Conservation (phyloP, 2,329 filamentous ascomycete species). For the Epichloe amarillans region DNA sequence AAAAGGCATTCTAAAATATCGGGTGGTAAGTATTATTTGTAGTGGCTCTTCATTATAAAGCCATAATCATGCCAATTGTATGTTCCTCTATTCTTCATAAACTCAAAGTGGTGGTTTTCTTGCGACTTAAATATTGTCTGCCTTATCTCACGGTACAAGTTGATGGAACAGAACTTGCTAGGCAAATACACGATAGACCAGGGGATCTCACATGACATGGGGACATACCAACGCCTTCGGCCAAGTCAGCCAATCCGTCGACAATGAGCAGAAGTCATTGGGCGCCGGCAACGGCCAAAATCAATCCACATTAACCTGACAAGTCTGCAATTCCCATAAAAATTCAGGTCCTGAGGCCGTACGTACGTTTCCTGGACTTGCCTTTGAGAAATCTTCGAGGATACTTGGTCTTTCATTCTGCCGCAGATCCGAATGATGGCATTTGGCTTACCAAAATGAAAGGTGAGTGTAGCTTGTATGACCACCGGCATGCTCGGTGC, state of each 20-base stretch:
- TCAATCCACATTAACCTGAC: background rate
- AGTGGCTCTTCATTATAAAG: background rate
- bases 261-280: background rate
- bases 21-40: background rate
- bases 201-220: constrained; percentile 9
- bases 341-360: too few species aligned
- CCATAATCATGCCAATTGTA: background rate
- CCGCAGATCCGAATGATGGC: too few species aligned
- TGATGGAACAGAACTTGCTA: background rate
- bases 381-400: background rate
- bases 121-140: background rate
- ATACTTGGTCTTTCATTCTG: background rate
- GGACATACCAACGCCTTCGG: background rate
- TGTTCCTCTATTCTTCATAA: background rate
- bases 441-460: constrained; percentile 5
- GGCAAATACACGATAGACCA: constrained; percentile 6
- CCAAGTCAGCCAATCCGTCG: background rate
- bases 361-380: background rate
- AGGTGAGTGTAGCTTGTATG: constrained; percentile 3
- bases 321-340: background rate
- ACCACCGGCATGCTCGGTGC: background rate
- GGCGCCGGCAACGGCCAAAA: background rate
- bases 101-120: background rate
- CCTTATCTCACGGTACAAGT: background rate
- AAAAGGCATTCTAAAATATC: too few species aligned